A percentile compares a stretch with the other conserved stretches of the same genome.
These are phyloP conservation scores for Aegilops tauschii DNA, from an alignment of 176 grass and related monocot genomes.

Conservation along the genomic window DNA sequence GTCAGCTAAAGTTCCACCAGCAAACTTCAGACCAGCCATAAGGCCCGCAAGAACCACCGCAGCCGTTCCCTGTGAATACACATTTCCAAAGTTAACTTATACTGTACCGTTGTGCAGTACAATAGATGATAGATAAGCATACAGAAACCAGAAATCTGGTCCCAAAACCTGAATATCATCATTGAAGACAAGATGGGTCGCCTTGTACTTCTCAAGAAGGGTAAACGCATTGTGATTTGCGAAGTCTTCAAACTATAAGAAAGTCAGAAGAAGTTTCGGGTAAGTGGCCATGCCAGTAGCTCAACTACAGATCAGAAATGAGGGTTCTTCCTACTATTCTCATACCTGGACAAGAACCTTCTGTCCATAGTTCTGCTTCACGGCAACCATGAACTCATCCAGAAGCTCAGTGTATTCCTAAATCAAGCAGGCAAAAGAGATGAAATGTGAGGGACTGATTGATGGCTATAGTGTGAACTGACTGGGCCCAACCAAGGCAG, in stretches of 20 bases:
- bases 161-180: slow-evolving; percentile 89
- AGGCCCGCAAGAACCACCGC: slow-evolving; percentile 82
- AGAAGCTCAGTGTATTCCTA: slow-evolving; percentile 79
- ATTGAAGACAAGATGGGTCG: slow-evolving; percentile 90
- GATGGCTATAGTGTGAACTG: slow-evolving; percentile 16
- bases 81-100: neutral
- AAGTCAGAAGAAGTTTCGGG: neutral
- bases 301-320: neutral
- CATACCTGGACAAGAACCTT: slow-evolving; percentile 89
- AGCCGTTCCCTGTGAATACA: slow-evolving; percentile 65
- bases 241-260: slow-evolving; percentile 81
- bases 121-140: neutral
- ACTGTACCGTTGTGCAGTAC: neutral
- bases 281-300: neutral
- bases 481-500: neutral
- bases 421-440: slow-evolving; percentile 11
- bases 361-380: slow-evolving; percentile 91
- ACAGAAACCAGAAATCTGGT: neutral
- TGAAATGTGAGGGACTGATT: neutral
- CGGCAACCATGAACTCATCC: slow-evolving; percentile 83
- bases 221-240: slow-evolving; percentile 93
- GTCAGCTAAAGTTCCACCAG: slow-evolving; percentile 61
- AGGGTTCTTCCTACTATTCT: neutral
- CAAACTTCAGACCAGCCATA: slow-evolving; percentile 68
- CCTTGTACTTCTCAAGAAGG: slow-evolving; percentile 80